A percentile compares a stretch with the other conserved stretches of the same genome.
phyloP scores from a whole-genome alignment of 2,329 filamentous ascomycete species.

The Cercospora brassicicola region DNA sequence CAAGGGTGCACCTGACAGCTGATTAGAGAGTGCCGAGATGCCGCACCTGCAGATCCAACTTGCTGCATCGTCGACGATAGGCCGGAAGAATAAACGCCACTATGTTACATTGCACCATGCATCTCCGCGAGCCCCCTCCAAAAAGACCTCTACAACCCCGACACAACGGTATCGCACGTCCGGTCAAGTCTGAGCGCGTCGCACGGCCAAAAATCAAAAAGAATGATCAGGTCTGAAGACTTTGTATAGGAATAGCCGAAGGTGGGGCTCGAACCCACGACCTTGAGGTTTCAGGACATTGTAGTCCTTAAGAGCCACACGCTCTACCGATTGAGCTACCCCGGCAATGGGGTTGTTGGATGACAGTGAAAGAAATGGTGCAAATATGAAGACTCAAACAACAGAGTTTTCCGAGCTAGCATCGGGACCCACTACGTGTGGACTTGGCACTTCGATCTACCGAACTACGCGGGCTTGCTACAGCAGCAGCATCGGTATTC shows the following conservation, averaged over 20 bases:
- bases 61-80: background rate
- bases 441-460: background rate
- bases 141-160: background rate
- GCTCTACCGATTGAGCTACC: constrained; percentile 56
- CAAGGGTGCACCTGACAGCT: background rate
- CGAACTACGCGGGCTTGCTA: background rate
- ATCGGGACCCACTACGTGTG: background rate
- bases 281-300: background rate
- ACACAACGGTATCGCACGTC: background rate
- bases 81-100: background rate
- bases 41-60: background rate
- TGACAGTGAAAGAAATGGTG: background rate
- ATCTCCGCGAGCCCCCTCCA: background rate
- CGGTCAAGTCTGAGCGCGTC: background rate
- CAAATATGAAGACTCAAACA: background rate
- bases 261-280: background rate
- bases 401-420: background rate
- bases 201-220: background rate
- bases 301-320: constrained; percentile 34
- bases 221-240: background rate
- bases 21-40: background rate
- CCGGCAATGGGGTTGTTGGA: constrained; percentile 37
- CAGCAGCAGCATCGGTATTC: background rate
- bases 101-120: background rate
- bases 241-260: constrained; percentile 1